Conservation (phyloP, 2,329 filamentous ascomycete species). For the Curvularia eragrostidis region DNA sequence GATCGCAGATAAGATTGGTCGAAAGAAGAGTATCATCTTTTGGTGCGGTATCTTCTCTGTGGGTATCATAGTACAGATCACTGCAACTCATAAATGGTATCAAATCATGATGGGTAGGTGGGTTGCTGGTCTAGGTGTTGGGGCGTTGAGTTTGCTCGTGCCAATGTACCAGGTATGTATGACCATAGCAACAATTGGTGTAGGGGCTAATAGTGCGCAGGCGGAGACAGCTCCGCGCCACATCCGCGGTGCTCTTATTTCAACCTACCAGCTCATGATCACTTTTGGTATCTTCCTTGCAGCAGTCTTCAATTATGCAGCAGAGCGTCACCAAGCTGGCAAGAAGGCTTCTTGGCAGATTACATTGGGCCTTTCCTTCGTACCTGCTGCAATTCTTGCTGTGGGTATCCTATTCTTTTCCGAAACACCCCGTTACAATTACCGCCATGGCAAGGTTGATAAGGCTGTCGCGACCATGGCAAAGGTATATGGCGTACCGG, state of each 20-base stretch:
- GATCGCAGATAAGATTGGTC: constrained; percentile 67
- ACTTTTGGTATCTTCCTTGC: constrained; percentile 68
- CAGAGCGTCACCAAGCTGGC: constrained; percentile 52
- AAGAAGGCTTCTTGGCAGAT: constrained; percentile 67
- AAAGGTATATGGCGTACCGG: constrained; percentile 60
- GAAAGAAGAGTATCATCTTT: constrained; percentile 65
- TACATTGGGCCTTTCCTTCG: constrained; percentile 64
- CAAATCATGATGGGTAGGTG: constrained; percentile 68
- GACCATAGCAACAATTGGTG: neutral
- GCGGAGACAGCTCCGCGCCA: constrained; percentile 68
- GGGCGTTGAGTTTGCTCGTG: constrained; percentile 64
- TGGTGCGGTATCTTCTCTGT: constrained; percentile 67
- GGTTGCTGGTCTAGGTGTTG: constrained; percentile 69
- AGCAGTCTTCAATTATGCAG: constrained; percentile 64
- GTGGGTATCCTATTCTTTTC: constrained; percentile 60
- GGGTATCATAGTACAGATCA: constrained; percentile 70
- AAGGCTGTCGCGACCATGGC: constrained; percentile 58
- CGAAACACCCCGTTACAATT: constrained; percentile 64
- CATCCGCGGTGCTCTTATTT: constrained; percentile 67
- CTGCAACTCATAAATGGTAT: constrained; percentile 63
- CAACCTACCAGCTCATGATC: constrained; percentile 71
- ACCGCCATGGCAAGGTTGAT: constrained; percentile 59
- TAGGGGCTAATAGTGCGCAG: constrained; percentile 11
- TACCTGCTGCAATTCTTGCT: constrained; percentile 61
- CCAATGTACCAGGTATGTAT: constrained; percentile 62